A percentile compares a stretch with the other conserved stretches of the same genome.
These are phyloP conservation scores for Paecilomyces sp. DNA, from an alignment of 2,329 filamentous ascomycete genomes.

Conservation along the genomic window DNA sequence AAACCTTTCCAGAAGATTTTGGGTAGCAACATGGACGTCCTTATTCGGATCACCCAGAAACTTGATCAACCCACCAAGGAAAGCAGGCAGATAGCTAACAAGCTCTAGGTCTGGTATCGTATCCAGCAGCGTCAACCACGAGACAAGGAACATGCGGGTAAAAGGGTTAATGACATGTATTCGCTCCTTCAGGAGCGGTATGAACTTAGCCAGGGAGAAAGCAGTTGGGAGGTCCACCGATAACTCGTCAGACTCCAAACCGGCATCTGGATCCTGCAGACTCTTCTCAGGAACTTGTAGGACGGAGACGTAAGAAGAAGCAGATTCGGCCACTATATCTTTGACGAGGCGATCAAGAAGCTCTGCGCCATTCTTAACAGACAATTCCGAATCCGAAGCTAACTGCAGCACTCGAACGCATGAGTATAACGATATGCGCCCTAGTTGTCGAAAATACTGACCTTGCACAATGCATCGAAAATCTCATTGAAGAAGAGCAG, in stretches of 20 bases:
- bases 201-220: constrained; percentile 85
- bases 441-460: constrained; percentile 31
- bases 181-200: constrained; percentile 85
- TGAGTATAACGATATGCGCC: constrained; percentile 1
- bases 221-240: constrained; percentile 63
- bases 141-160: constrained; percentile 88
- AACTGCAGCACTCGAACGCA: constrained; percentile 50
- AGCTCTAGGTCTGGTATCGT: constrained; percentile 95
- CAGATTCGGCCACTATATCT: constrained; percentile 92
- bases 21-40: constrained; percentile 92
- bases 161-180: constrained; percentile 94
- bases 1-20: constrained; percentile 82
- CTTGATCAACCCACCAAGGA: constrained; percentile 79
- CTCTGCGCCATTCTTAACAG: constrained; percentile 96
- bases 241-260: constrained; percentile 25
- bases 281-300: constrained; percentile 58
- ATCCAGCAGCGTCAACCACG: constrained; percentile 90
- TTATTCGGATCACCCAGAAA: constrained; percentile 87
- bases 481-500: constrained; percentile 97
- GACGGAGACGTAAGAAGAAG: constrained; percentile 87
- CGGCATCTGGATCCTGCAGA: constrained; percentile 31
- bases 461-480: constrained; percentile 95
- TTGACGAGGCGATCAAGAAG: constrained; percentile 90
- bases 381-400: constrained; percentile 89
- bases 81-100: constrained; percentile 85